phyloP scores from a whole-genome alignment of 805 yeast species.

The Teunomyces funiuensis region DNA sequence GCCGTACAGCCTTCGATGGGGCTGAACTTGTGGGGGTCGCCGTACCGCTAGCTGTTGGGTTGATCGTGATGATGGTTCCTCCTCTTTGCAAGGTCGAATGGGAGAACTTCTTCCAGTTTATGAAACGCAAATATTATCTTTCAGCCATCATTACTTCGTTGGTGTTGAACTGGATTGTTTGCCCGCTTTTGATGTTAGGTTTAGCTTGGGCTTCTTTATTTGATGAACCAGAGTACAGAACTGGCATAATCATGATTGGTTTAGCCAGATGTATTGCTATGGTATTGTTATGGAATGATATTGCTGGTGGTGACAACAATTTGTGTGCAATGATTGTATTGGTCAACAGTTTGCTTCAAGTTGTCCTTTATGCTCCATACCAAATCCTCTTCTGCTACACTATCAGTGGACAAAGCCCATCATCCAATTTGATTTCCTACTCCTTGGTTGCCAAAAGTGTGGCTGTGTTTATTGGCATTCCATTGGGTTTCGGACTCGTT shows the following conservation, averaged over 20 bases:
- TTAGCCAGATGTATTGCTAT: conserved; percentile 62
- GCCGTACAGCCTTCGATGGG: conserved; percentile 36
- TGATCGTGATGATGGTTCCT: conserved; percentile 58
- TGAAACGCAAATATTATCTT: conserved; percentile 10
- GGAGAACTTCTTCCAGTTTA: conserved; percentile 35
- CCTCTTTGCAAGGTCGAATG: conserved; percentile 55
- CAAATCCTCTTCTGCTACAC: conserved; percentile 48
- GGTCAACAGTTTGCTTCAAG: conserved; percentile 50
- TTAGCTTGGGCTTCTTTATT: conserved; percentile 53
- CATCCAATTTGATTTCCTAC: conserved; percentile 24
- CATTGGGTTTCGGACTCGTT: conserved; percentile 45
- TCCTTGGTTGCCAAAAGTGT: conserved; percentile 48
- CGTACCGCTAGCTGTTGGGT: conserved; percentile 49
- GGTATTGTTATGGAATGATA: conserved; percentile 59
- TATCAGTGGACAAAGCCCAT: conserved; percentile 31
- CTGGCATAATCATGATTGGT: conserved; percentile 60
- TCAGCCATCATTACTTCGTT: conserved; percentile 29
- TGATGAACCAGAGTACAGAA: conserved; percentile 47
- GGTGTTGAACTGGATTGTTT: conserved; percentile 53
- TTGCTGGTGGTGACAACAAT: conserved; percentile 51
- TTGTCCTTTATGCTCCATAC: conserved; percentile 53
- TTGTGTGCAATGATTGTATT: conserved; percentile 55
- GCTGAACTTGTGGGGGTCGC: conserved; percentile 39
- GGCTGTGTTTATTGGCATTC: conserved; percentile 54
- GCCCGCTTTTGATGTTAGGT: conserved; percentile 58